phyloP scores from a whole-genome alignment of 1,139 yeast species.

The Hemisphaericaspora subhashii region DNA sequence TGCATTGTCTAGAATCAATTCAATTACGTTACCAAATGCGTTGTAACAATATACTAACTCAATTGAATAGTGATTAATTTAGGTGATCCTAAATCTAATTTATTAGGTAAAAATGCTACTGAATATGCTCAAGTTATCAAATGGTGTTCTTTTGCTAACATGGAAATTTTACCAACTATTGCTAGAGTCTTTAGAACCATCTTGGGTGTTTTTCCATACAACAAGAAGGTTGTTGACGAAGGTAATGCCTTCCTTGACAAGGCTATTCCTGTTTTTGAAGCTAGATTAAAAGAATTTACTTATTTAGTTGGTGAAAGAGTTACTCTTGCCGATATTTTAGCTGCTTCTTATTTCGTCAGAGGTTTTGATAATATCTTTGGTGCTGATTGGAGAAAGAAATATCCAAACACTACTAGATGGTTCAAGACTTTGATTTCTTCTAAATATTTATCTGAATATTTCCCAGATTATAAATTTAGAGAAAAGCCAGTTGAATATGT shows the following conservation, averaged over 20 bases:
- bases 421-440: slow-evolving; percentile 67
- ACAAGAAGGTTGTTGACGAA: slow-evolving; percentile 75
- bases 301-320: slow-evolving; percentile 91
- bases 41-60: slow-evolving; percentile 25
- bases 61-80: slow-evolving; percentile 27
- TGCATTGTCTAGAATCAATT: background rate
- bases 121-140: slow-evolving; percentile 73
- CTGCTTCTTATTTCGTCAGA: slow-evolving; percentile 60
- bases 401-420: slow-evolving; percentile 86
- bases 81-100: slow-evolving; percentile 31
- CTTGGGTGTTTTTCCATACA: slow-evolving; percentile 52
- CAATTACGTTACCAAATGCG: background rate
- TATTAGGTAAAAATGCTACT: slow-evolving; percentile 64
- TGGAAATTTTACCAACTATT: slow-evolving; percentile 58
- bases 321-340: slow-evolving; percentile 80
- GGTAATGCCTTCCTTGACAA: slow-evolving; percentile 40
- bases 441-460: slow-evolving; percentile 47
- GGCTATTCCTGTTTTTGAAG: slow-evolving; percentile 52
- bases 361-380: slow-evolving; percentile 73
- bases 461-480: slow-evolving; percentile 52
- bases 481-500: slow-evolving; percentile 67
- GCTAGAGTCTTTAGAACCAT: slow-evolving; percentile 35
- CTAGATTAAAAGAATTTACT: slow-evolving; percentile 72
- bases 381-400: slow-evolving; percentile 68
- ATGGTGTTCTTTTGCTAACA: slow-evolving; percentile 81